A percentile compares a stretch with the other conserved stretches of the same genome.
phyloP scores from a whole-genome alignment of 2,329 filamentous ascomycete genomes.

The Ambrosiella beaveri region DNA sequence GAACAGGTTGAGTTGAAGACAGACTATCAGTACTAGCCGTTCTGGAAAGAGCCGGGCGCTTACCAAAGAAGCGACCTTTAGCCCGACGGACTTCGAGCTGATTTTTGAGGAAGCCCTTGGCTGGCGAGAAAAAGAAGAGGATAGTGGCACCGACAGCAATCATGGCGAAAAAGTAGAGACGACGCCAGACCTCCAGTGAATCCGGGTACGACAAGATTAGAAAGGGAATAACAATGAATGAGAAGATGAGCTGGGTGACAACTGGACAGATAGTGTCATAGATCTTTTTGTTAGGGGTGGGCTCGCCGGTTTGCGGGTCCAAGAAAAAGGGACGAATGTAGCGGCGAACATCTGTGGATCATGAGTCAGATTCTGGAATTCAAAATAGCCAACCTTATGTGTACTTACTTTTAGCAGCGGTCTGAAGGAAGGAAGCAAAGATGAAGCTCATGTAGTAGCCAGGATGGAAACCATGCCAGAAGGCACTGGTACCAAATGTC shows the following conservation, averaged over 20 bases:
- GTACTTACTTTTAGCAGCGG: conserved; percentile 67
- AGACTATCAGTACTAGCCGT: conserved; percentile 41
- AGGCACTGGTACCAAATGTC: conserved; percentile 83
- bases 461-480: conserved; percentile 97
- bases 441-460: conserved; percentile 90
- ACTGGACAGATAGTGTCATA: conserved; percentile 69
- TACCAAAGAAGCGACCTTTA: conserved; percentile 24
- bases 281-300: conserved; percentile 58
- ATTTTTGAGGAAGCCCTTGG: conserved; percentile 42
- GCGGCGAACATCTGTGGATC: conserved; percentile 58
- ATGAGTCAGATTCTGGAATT: conserved; percentile 13
- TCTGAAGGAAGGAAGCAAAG: conserved; percentile 80
- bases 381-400: background rate
- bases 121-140: conserved; percentile 64
- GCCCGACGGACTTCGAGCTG: conserved; percentile 40
- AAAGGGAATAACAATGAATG: conserved; percentile 72
- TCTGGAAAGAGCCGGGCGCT: conserved; percentile 22
- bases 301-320: conserved; percentile 51
- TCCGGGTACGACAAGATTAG: conserved; percentile 57
- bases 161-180: conserved; percentile 77
- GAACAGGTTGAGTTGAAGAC: conserved; percentile 39
- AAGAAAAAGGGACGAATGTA: conserved; percentile 87
- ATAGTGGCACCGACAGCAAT: conserved; percentile 48
- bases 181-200: conserved; percentile 60
- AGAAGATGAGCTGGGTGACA: conserved; percentile 64